phyloP scores from a whole-genome alignment of 2,329 filamentous ascomycete genomes.

The Dactylellina haptotyla region DNA sequence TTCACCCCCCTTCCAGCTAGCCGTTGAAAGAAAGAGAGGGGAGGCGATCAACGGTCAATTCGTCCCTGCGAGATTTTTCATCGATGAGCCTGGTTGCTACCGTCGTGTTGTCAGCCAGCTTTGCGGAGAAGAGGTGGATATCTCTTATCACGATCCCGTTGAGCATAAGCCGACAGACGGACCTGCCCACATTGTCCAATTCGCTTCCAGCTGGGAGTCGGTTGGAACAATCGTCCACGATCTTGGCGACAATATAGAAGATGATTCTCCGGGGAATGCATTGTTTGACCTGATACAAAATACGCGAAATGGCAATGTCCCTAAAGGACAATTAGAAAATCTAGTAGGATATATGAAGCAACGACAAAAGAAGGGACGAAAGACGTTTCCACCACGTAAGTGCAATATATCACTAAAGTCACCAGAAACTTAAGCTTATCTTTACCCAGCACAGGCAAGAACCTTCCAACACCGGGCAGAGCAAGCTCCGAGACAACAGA shows the following conservation, averaged over 20 bases:
- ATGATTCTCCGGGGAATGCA: constrained; percentile 5
- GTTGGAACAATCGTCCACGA: constrained; percentile 33
- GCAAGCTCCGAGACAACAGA: background rate
- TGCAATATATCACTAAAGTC: background rate
- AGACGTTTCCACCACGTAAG: constrained; percentile 21
- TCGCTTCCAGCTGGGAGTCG: constrained; percentile 50
- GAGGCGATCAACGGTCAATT: constrained; percentile 26
- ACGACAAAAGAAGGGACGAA: constrained; percentile 13
- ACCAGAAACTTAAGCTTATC: constrained; percentile 1
- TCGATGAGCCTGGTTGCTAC: constrained; percentile 50
- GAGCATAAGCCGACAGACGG: constrained; percentile 35
- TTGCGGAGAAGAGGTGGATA: constrained; percentile 40
- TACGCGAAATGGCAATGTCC: constrained; percentile 23
- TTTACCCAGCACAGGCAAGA: constrained; percentile 5
- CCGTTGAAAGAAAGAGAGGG: constrained; percentile 36
- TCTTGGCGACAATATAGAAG: constrained; percentile 1
- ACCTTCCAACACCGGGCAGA: constrained; percentile 7
- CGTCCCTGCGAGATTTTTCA: constrained; percentile 35
- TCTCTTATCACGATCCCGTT: constrained; percentile 38
- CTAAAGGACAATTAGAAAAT: constrained; percentile 17
- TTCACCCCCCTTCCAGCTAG: constrained; percentile 20
- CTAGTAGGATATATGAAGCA: constrained; percentile 17
- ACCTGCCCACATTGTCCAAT: constrained; percentile 36
- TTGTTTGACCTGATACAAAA: constrained; percentile 47
- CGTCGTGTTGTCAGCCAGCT: constrained; percentile 44